Conservation (phyloP, 2,329 filamentous ascomycete species). For the Fusarium sambucinum region DNA sequence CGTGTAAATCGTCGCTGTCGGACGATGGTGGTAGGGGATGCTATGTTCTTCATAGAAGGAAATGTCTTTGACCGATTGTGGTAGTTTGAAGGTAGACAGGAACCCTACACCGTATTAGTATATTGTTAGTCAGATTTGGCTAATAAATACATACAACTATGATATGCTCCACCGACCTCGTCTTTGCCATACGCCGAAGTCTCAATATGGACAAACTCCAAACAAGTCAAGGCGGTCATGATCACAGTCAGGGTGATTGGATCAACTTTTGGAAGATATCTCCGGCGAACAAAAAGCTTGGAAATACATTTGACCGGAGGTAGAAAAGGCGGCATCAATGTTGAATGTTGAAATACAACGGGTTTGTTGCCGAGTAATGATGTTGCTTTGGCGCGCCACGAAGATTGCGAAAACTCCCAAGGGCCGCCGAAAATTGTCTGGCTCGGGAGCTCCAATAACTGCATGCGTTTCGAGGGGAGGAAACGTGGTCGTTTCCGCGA, state of each 20-base stretch:
- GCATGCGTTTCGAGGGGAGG: neutral
- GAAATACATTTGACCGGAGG: neutral
- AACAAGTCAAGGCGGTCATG: neutral
- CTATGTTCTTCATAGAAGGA: too few relatives aligned
- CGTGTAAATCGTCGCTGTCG: too few relatives aligned
- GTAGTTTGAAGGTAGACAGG: too few relatives aligned
- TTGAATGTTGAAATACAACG: neutral
- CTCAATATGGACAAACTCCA: conserved; percentile 29
- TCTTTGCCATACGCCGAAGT: too few relatives aligned
- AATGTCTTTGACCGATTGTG: too few relatives aligned
- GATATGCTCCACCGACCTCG: too few relatives aligned
- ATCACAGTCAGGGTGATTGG: neutral
- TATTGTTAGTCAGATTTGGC: too few relatives aligned
- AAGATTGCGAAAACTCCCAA: neutral
- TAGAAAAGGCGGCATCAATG: neutral
- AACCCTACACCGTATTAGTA: too few relatives aligned
- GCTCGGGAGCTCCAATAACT: neutral
- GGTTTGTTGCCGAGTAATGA: neutral
- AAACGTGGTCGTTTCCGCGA: rapidly evolving
- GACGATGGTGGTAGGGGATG: too few relatives aligned
- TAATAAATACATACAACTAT: too few relatives aligned
- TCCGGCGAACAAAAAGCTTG: conserved; percentile 24
- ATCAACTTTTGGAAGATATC: conserved; percentile 14
- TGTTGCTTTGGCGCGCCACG: rapidly evolving
- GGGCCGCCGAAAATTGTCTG: neutral